phyloP scores from a whole-genome alignment of 208 protist species.

The Herpetomonas tarakana region DNA sequence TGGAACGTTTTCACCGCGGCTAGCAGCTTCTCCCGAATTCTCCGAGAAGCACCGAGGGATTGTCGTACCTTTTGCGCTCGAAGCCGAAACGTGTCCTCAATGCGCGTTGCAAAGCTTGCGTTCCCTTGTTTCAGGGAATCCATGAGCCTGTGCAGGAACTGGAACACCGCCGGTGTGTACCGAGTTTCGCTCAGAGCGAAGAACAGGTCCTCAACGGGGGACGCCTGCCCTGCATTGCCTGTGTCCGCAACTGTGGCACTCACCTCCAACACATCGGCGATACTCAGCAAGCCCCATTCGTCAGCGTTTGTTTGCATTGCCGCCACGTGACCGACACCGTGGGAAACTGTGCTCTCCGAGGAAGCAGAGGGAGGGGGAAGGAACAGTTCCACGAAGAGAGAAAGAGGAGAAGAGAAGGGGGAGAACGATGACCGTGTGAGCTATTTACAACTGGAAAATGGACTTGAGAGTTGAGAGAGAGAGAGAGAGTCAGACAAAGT shows the following conservation, averaged over 20 bases:
- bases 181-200: not conserved
- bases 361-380: too few species aligned
- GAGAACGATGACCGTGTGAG: too few species aligned
- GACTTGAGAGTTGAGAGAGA: not conserved
- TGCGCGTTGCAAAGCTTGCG: slow-evolving; percentile 16
- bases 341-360: too few species aligned
- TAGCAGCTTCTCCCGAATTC: slow-evolving; percentile 47
- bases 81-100: slow-evolving; percentile 32
- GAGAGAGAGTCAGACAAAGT: not conserved
- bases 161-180: not conserved
- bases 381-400: too few species aligned
- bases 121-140: slow-evolving; percentile 19
- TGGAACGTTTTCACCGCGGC: slow-evolving; percentile 44
- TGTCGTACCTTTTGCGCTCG: slow-evolving; percentile 24
- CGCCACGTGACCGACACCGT: too few species aligned
- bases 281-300: slow-evolving; percentile 74
- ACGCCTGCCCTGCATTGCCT: not conserved
- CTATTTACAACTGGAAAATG: too few species aligned
- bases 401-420: too few species aligned
- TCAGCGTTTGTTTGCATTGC: slow-evolving; percentile 20
- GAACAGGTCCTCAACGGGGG: not conserved
- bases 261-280: slow-evolving; percentile 59
- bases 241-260: not conserved
- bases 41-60: slow-evolving; percentile 36
- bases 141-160: slow-evolving; percentile 16